These are phyloP conservation scores for Cutaneotrichosporon cyanovorans DNA, from an alignment of 1,284 basidiomycete species.

Conservation along the genomic window DNA sequence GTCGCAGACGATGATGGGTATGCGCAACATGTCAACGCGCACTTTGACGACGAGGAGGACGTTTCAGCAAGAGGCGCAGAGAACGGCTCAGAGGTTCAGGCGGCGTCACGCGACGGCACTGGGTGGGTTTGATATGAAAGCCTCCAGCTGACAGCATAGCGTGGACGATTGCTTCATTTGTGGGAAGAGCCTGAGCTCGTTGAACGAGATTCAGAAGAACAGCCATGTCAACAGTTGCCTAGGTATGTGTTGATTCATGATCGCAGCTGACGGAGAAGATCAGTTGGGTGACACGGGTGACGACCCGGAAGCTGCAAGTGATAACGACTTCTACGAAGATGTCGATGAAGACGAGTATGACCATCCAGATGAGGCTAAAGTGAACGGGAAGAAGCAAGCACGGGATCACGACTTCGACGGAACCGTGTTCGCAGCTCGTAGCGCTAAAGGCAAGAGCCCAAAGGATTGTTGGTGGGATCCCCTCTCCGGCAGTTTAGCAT, in stretches of 20 bases:
- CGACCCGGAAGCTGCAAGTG: too few species aligned
- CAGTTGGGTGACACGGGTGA: too few species aligned
- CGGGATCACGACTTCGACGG: slow-evolving; percentile 28
- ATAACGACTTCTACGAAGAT: neutral
- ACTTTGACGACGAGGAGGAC: slow-evolving; percentile 17
- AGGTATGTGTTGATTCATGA: too few species aligned
- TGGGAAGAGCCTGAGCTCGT: slow-evolving; percentile 14
- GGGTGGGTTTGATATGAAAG: slow-evolving; percentile 1
- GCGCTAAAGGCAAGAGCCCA: slow-evolving; percentile 17
- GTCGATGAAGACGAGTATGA: neutral
- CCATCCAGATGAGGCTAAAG: neutral
- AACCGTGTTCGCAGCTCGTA: slow-evolving; percentile 25
- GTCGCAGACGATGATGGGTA: slow-evolving; percentile 24
- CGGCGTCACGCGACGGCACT: neutral
- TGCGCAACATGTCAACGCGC: slow-evolving; percentile 32
- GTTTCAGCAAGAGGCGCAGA: too few species aligned
- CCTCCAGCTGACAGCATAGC: neutral
- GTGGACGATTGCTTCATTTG: slow-evolving; percentile 25
- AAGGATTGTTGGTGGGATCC: slow-evolving; percentile 39
- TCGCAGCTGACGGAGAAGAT: too few species aligned
- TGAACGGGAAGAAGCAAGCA: too few species aligned
- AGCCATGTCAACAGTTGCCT: slow-evolving; percentile 28
- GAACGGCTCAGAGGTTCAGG: too few species aligned
- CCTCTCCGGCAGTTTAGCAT: slow-evolving; percentile 10
- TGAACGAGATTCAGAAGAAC: slow-evolving; percentile 13